Conservation (phyloP, 164 flowering plant species). For the Amborella trichopoda region DNA sequence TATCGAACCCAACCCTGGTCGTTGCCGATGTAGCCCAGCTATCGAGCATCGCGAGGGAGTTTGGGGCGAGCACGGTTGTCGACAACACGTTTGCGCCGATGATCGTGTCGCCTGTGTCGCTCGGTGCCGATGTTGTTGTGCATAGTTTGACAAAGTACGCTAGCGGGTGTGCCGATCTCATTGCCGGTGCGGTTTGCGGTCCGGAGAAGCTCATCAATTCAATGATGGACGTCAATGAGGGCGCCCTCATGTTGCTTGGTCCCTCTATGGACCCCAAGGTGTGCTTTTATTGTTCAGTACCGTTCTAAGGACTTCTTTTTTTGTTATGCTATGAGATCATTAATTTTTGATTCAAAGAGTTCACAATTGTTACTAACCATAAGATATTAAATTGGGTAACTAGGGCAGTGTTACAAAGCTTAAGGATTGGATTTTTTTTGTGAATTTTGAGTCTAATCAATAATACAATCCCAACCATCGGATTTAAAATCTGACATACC, state of each 20-base stretch:
- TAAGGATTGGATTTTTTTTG: too few species aligned
- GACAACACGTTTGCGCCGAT: conserved; percentile 92
- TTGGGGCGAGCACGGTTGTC: conserved; percentile 69
- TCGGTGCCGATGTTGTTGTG: conserved; percentile 88
- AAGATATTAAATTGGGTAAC: too few species aligned
- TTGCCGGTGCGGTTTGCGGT: conserved; percentile 90
- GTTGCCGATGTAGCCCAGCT: conserved; percentile 73
- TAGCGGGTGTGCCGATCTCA: conserved; percentile 89
- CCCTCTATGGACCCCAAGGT: conserved; percentile 95
- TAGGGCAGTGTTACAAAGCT: too few species aligned
- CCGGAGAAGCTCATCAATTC: conserved; percentile 69
- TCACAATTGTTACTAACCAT: too few species aligned
- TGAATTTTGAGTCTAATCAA: too few species aligned
- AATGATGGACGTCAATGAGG: conserved; percentile 91
- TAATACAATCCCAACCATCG: too few species aligned
- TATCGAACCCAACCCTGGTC: conserved; percentile 72
- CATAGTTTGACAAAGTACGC: conserved; percentile 84
- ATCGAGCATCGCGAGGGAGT: conserved; percentile 50
- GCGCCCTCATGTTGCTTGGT: conserved; percentile 75
- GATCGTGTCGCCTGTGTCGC: conserved; percentile 77
- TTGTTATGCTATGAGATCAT: too few species aligned
- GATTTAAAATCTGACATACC: too few species aligned
- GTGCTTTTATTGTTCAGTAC: too few species aligned
- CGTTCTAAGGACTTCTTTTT: too few species aligned
- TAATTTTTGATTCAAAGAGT: too few species aligned